Base-by-base conservation (phyloP, 768 basidiomycete species). In the Lentinula guzmanii region DNA sequence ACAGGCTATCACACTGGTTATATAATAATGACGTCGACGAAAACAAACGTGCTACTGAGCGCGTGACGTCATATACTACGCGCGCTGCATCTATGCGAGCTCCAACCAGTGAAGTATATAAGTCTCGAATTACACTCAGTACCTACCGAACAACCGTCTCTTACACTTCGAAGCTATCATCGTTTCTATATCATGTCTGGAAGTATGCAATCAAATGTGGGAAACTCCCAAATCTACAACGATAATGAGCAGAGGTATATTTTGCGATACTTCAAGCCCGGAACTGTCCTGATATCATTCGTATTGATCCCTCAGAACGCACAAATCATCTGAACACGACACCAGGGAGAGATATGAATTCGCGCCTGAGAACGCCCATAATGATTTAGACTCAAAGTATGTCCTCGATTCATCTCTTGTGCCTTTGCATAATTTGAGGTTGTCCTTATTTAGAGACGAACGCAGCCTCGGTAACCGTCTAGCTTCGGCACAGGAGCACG, bases 131-230 rank as follows among this genome's bases (percentile, higher is more conserved):
- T 28, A 28, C 28, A 28, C 28, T 28, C 28, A 28, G 28, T 28
- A 28, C 28, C 3, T 28, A 28, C 28, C 3, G 28, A 28, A 28
- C 28, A 28, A 28, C 3, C 28, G 3, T 28, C 28, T 28, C 28
- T 28, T 28, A 28, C 28, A 28, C 28, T 4, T 28, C 0, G 28
- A 28, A 28, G 28, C 24, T 24, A 24, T 3, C 24, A 24, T 24
- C 24, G 24, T 24, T 28, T 28, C 28, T 28, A 28, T 28, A 53
- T n/a, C 0, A 55, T 55, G 52, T 55, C 53, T 48, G 50, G 59
- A 60, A 54, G 52, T 41, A 82, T 83, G 80, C 76, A 77, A 68
- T 82, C 82, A 52, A 79, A 78, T 57, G 77, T 79, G 46, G 81
- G 80, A n/a, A 80, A 77, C 63, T 66, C 74, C 2, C 81, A 82